Percentiles rank a stretch among this genome's conserved stretches.
Evolutionary conservation across 2,329 filamentous ascomycete species (phyloP).

Genomic region (Echinosphaeria canescens): DNA sequence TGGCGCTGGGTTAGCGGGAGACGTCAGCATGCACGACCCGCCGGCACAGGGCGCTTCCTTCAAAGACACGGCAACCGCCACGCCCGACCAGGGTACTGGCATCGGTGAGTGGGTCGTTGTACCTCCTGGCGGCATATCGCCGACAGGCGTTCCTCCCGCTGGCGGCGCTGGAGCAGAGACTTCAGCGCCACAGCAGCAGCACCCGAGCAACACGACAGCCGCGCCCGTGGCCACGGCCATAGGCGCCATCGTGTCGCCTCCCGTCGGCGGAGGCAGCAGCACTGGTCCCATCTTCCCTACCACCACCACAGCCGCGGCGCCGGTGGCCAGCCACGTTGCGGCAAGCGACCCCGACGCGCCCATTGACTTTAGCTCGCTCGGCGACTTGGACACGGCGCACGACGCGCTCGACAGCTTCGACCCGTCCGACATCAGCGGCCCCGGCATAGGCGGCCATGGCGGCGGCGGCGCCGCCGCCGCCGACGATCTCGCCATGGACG

Average conservation of each 20-base stretch:
- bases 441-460: too few species aligned
- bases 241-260: too few species aligned
- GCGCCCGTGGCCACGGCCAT: too few species aligned
- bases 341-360: constrained; percentile 27
- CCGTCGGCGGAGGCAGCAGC: too few species aligned
- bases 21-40: constrained; percentile 33
- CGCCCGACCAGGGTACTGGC: constrained; percentile 25
- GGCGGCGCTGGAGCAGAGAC: constrained; percentile 1
- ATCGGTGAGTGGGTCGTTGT: constrained; percentile 58
- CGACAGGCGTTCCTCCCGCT: not conserved
- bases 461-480: too few species aligned
- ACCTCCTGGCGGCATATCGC: constrained; percentile 12
- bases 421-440: constrained; percentile 25
- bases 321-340: too few species aligned
- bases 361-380: constrained; percentile 42
- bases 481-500: constrained; percentile 35
- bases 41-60: too few species aligned
- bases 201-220: constrained; percentile 17
- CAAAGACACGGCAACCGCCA: too few species aligned
- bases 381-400: constrained; percentile 47
- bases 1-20: too few species aligned
- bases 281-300: too few species aligned
- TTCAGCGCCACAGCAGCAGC: constrained; percentile 4
- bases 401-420: constrained; percentile 50
- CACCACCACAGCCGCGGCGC: too few species aligned